Evolutionary conservation across 768 basidiomycete species (phyloP), one percentile per base, ranked within the genome.

Genomic region (Asterophora lycoperdoides): DNA sequence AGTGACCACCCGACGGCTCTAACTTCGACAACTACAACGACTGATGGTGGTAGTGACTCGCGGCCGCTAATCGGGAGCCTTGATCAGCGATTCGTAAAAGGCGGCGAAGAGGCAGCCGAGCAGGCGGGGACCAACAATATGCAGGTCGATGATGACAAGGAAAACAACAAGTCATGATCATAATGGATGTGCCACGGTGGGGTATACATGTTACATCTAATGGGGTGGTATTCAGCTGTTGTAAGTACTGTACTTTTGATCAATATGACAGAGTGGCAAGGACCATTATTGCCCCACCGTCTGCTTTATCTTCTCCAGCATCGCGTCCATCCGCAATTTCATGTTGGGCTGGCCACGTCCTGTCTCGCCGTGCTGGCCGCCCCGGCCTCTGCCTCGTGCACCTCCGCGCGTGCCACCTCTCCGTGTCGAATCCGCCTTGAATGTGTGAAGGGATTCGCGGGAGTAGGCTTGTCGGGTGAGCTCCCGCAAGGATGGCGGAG

Each of bases 301-400:
- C 41, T 76, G 78, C 64, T 89, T 86, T 56, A 95, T 93, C 67
- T 86, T 84, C 64, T 91, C 89, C 49, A 95, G 76, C 75, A 95
- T 75, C 23, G 79, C 83, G 53, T 82, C 80, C 90, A 95, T 94
- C 42, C 91, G 83, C 41, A 87, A 67, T 59, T 85, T 87, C 92
- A 95, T 93, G 61, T 76, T 69, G 17, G 78, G 75, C 46, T 78
- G 75, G n/a, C 72, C 75, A 51, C 69, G 64, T 35, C 73, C 69
- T 55, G 62, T 66, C 43, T 64, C 66, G 34, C 66, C 61, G 48
- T 60, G 57, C 47, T 60, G 58, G 45, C 57, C 53, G 29, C 23
- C 23, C 23, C 23, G 23, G 3, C 57, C 56, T 52, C 63, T 60
- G 41, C 49, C 44, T 46, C 57, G 28, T 51, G 50, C 46, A n/a